Evolutionary conservation across 768 basidiomycete species (phyloP), one percentile per base, ranked within the genome.

Genomic region (Wakefieldia striispora): DNA sequence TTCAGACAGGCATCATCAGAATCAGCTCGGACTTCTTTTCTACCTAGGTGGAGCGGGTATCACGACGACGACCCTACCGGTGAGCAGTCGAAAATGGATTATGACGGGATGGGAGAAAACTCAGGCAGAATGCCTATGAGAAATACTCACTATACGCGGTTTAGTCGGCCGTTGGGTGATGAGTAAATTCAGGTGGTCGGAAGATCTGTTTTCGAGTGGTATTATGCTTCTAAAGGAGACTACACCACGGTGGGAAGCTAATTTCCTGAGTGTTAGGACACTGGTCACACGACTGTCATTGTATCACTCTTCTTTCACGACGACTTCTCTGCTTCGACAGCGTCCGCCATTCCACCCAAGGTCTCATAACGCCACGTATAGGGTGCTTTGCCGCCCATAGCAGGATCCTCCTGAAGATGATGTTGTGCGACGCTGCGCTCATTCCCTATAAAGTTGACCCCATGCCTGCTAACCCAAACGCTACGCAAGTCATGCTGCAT

Each of bases 381-480:
- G 55, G 50, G 20, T 68, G 66, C 42, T 61, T n/a, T 55, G 49
- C 51, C 58, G 35, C 55, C 62, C 14, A 43, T 55, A 6, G 48
- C 29, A 6, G 43, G 43, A 16, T 56, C 55, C 45, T 56, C 56
- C 31, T 43, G 49, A 43, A 49, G 54, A 35, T 2, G 47, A 64
- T 77, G 50, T 74, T 71, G 35, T 72, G 65, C 45, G 23, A 44
- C 8, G 9, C 6, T 5, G 27, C 80, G 69, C 70, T 70, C 75
- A 64, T 17, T 53, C 21, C 64, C 66, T 10, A 66, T 64, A 4
- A 45, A n/a, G 31, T 55, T 66, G 8, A 43, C 55, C 26, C 55
- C 55, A 21, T 59, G 20, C 40, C 83, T 74, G 45, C 83, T 79
- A 56, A 91, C 87, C 81, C 83, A 90, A 26, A 82, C 80, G 29